Conservation (phyloP, 768 basidiomycete genomes). For the Lactifluus echinatus region DNA sequence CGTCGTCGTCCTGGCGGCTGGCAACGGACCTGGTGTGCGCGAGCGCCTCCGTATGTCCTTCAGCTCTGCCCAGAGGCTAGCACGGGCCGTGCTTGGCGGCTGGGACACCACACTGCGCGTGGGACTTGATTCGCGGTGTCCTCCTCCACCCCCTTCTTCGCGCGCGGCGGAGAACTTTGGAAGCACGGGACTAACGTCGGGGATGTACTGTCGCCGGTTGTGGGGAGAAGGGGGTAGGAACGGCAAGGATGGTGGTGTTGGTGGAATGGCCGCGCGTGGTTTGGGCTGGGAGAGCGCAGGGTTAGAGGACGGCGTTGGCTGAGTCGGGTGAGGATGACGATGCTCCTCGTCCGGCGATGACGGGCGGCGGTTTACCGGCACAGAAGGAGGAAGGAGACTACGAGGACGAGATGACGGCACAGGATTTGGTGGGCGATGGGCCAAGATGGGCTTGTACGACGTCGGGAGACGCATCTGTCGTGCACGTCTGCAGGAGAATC, state of each 20-base stretch:
- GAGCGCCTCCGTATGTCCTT: slow-evolving; percentile 16
- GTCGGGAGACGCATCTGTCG: slow-evolving; percentile 71
- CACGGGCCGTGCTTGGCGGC: slow-evolving; percentile 10
- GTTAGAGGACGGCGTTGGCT: slow-evolving; percentile 22
- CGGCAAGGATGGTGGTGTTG: not conserved
- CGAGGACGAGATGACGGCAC: slow-evolving; percentile 26
- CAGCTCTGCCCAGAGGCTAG: slow-evolving; percentile 19
- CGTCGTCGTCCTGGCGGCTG: not conserved
- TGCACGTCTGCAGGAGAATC: slow-evolving; percentile 49
- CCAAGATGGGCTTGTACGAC: slow-evolving; percentile 22
- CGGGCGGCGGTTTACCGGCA: slow-evolving; percentile 24
- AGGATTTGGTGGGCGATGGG: slow-evolving; percentile 32
- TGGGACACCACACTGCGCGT: slow-evolving; percentile 24
- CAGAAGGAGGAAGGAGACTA: slow-evolving; percentile 23
- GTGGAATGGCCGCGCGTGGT: slow-evolving; percentile 9
- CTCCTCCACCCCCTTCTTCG: not conserved
- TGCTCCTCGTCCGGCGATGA: not conserved
- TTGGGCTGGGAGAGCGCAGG: slow-evolving; percentile 14
- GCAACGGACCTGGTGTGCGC: slow-evolving; percentile 8
- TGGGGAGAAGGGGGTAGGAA: not conserved
- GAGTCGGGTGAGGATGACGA: slow-evolving; percentile 18
- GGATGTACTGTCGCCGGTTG: not conserved
- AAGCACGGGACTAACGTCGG: slow-evolving; percentile 23
- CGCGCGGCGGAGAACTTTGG: slow-evolving; percentile 26
- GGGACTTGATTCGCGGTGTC: slow-evolving; percentile 32